Percentiles rank a stretch among this genome's conserved stretches.
Conservation (phyloP, 1,284 basidiomycete species). For the Bjerkandera adusta region DNA sequence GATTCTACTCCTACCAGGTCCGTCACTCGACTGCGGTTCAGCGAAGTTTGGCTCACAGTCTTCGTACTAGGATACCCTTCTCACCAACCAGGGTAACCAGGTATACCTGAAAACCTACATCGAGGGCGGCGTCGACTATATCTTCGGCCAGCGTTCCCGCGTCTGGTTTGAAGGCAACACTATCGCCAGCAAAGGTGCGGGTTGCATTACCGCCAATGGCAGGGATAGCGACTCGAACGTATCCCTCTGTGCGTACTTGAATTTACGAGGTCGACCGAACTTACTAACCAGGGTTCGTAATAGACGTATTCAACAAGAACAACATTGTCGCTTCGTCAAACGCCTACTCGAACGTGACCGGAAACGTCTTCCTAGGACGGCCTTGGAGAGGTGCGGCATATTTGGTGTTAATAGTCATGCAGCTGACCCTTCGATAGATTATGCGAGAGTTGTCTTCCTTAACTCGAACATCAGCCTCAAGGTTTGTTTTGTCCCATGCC, state of each 20-base stretch:
- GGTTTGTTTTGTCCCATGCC: background rate
- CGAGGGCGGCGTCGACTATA: slow-evolving; percentile 5
- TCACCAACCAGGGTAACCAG: slow-evolving; percentile 3
- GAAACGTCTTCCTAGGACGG: slow-evolving; percentile 2
- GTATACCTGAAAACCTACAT: slow-evolving; percentile 8
- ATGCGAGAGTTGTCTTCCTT: slow-evolving; percentile 2
- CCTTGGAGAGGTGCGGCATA: slow-evolving; percentile 2
- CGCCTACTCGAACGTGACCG: slow-evolving; percentile 3
- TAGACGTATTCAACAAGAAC: slow-evolving; percentile 5
- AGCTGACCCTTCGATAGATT: background rate
- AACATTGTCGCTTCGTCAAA: background rate
- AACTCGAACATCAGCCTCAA: background rate
- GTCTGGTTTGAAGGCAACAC: slow-evolving; percentile 5
- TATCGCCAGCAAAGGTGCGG: slow-evolving; percentile 5
- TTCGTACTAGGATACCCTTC: background rate
- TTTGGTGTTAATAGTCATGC: background rate
- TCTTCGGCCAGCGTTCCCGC: background rate
- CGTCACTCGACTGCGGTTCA: too few species aligned
- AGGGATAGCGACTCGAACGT: background rate
- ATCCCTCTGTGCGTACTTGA: background rate
- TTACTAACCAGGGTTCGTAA: background rate
- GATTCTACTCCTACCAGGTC: slow-evolving; percentile 6
- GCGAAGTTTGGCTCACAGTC: too few species aligned
- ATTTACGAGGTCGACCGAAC: background rate
- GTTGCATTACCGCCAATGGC: slow-evolving; percentile 3